Conservation (phyloP, 169 alveolate species). For the Cystoisospora suis region DNA sequence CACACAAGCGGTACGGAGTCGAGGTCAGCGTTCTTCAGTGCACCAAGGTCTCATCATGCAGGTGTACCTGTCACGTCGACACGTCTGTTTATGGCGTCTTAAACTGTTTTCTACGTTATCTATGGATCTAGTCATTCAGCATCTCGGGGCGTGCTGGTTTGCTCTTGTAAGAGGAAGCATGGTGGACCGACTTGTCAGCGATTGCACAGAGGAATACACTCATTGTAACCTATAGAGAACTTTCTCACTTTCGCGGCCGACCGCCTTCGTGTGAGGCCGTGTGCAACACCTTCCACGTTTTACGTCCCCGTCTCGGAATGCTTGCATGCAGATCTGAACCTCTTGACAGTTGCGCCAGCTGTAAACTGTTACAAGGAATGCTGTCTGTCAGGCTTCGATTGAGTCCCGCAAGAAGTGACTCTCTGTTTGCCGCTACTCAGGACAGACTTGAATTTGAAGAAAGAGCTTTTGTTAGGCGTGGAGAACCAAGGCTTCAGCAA, state of each 20-base stretch:
- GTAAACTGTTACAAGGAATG: not conserved
- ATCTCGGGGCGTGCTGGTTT: too few relatives aligned
- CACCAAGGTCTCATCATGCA: too few relatives aligned
- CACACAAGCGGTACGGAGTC: not conserved
- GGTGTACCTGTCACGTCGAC: too few relatives aligned
- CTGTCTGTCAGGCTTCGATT: too few relatives aligned
- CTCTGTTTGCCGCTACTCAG: conserved; percentile 7
- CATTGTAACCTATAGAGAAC: not conserved
- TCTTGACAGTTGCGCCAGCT: not conserved
- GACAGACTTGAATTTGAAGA: conserved; percentile 43
- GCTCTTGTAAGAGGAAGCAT: too few relatives aligned
- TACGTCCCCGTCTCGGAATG: not conserved
- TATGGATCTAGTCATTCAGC: too few relatives aligned
- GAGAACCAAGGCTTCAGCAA: conserved; percentile 37
- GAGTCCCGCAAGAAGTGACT: too few relatives aligned
- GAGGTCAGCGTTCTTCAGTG: too few relatives aligned
- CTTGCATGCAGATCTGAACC: not conserved
- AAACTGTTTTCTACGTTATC: too few relatives aligned
- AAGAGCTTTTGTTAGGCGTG: conserved; percentile 57
- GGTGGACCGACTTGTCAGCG: too few relatives aligned
- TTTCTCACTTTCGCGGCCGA: not conserved
- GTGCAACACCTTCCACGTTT: not conserved
- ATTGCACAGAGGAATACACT: too few relatives aligned
- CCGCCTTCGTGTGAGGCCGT: not conserved
- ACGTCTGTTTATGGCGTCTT: too few relatives aligned